Evolutionary conservation across 2,329 filamentous ascomycete genomes (phyloP), one percentile per base, ranked within the genome.

Genomic region (Hypomyces perniciosus): DNA sequence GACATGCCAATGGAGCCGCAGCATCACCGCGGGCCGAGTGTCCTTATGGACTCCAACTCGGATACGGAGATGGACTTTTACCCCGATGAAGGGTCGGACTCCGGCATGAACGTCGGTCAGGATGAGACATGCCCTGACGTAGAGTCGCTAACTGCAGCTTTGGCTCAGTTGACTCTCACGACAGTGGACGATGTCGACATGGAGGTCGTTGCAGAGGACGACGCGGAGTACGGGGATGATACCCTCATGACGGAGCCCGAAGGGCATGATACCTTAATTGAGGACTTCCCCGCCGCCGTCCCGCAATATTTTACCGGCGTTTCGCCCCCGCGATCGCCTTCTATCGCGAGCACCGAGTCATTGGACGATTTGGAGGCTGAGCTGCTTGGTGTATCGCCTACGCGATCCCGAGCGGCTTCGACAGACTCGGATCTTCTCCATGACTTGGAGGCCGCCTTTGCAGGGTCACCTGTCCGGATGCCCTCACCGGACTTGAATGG

Each of bases 121-220:
- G 37, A 26, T 31, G 9, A 10, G 38, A n/a, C 48, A 38, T 26
- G 46, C 48, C 12, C 30, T 31, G 43, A 46, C 26, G 48, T 46
- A 46, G 48, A 51, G 48, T 41, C 40, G 12, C 28, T 51, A 7
- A 46, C 48, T 46, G 48, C 43, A 46, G 48, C 48, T 51, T 26
- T 51, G 10, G 48, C 48, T 38, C 48, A 46, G 48, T 46, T 46
- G 31, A 26, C 37, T 46, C 31, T 46, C 33, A 37, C 37, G 12
- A 35, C 29, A 9, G 12, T 41, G 28, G 37, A 47, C 29, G 43
- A 51, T 30, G 37, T 39, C 37, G 37, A 39, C 8, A 35, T 35
- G 33, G 33, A 35, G 33, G 33, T 35, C 33, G 12, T 8, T 35
- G 33, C 12, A 12, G 33, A 35, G 12, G 20, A 20, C 20, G 20